Conservation (phyloP, 345 rosid species). For the Physaria fendleri region DNA sequence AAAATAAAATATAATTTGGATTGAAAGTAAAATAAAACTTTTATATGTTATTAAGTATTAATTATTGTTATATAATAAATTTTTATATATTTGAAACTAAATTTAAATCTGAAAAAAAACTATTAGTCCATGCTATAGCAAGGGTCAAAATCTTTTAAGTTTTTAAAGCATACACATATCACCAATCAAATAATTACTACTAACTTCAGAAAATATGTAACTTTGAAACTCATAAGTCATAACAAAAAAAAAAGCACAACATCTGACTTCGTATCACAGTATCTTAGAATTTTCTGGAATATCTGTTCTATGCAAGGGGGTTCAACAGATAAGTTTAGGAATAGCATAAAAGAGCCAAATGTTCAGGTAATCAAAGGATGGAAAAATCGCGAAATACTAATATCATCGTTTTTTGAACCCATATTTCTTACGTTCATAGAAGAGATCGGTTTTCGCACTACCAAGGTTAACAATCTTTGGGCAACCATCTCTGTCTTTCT, state of each 20-base stretch:
- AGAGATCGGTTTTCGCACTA: slow-evolving; percentile 58
- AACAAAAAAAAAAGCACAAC: too few relatives aligned
- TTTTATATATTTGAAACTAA: too few relatives aligned
- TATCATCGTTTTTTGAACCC: slow-evolving; percentile 49
- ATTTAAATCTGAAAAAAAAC: too few relatives aligned
- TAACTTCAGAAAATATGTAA: background rate
- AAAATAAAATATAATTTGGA: too few relatives aligned
- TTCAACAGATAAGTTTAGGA: slow-evolving; percentile 10
- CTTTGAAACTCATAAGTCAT: background rate
- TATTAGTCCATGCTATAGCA: too few relatives aligned
- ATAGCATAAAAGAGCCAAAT: slow-evolving; percentile 6
- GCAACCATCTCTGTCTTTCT: slow-evolving; percentile 66
- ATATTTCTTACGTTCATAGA: slow-evolving; percentile 60
- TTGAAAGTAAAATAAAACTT: too few relatives aligned
- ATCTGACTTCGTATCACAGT: background rate
- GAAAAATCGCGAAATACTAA: background rate
- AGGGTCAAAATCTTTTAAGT: too few relatives aligned
- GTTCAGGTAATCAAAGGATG: slow-evolving; percentile 14
- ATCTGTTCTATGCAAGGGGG: background rate
- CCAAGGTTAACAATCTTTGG: slow-evolving; percentile 63
- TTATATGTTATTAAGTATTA: too few relatives aligned
- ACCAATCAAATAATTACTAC: too few relatives aligned
- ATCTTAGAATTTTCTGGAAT: background rate
- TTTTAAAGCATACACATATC: too few relatives aligned
- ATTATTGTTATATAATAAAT: too few relatives aligned